Conservation (phyloP, 306 rosid genomes). For the Glycyrrhiza uralensis region DNA sequence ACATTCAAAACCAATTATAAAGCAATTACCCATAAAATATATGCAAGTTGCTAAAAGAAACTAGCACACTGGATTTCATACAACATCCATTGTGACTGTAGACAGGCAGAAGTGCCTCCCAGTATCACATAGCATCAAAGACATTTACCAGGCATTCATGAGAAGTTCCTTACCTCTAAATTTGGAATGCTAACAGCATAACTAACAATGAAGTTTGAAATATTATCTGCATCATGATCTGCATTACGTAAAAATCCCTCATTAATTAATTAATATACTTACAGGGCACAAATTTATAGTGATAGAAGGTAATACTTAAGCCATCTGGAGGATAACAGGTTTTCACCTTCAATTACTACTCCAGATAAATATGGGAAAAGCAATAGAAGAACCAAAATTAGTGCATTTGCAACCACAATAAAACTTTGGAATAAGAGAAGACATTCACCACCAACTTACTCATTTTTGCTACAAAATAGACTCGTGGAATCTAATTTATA, state of each 20-base stretch:
- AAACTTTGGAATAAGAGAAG: background rate
- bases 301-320: conserved; percentile 7
- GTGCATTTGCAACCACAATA: background rate
- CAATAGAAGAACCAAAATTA: conserved; percentile 8
- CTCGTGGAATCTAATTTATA: background rate
- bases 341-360: conserved; percentile 9
- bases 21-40: conserved; percentile 6
- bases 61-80: background rate
- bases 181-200: conserved; percentile 71
- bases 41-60: background rate
- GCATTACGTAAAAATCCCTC: conserved; percentile 41
- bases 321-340: conserved; percentile 9
- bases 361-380: conserved; percentile 12
- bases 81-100: background rate
- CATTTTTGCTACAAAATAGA: background rate
- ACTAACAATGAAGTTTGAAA: conserved; percentile 55
- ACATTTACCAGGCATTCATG: conserved; percentile 59
- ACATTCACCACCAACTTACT: background rate
- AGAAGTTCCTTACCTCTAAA: conserved; percentile 87
- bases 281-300: background rate
- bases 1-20: conserved; percentile 1
- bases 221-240: conserved; percentile 56
- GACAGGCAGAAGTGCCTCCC: conserved; percentile 37
- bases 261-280: conserved; percentile 16
- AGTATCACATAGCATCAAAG: conserved; percentile 40